Evolutionary conservation across 108 stramenopile species (phyloP), one percentile per base, ranked within the genome.

Genomic region (Pseudonitzschia multistriata): DNA sequence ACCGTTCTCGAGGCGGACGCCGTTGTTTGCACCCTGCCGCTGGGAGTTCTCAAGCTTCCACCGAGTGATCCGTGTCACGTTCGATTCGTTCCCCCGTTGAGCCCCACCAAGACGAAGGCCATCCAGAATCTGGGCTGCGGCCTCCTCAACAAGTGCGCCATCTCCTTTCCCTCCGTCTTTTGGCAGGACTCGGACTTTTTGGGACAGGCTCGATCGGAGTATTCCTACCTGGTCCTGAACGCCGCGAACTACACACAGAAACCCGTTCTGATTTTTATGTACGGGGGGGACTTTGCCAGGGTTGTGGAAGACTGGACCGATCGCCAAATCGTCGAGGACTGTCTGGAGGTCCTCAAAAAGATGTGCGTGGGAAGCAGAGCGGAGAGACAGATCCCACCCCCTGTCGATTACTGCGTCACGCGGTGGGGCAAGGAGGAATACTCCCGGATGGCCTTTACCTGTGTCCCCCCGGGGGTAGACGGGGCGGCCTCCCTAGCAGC

Each of bases 91-190:
- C 96, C 96, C 15, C 50, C 93, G 8, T 81, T 97, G 53, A 79
- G 91, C 4, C 53, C 54, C 0, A 29, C 60, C 28, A 97, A 97
- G 73, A 75, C 59, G 54, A 73, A 72, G 50, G 95, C 96, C 57
- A 83, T 97, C 47, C 63, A 77, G 39, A 74, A 85, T 55, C 55
- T 97, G 57, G 95, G 96, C 33, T 90, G 92, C 48, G 92, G 91
- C 0, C 55, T 88, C n/a, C 79, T 92, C 25, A 94, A 96, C 76
- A 95, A 92, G 66, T 93, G 93, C 49, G 85, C 81, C 52, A 85
- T 91, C 62, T 85, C 90, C 14, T 92, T 91, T 69, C 67, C 77
- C 28, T 67, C 49, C 28, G 84, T 82, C 54, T 93, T 93, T 67
- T 93, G 91, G 91, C 81, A 83, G 48, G 81, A 81, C 65, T 78